A percentile compares a stretch with the other conserved stretches of the same genome.
phyloP scores from a whole-genome alignment of 192 early-diverging fungal species.

The Coemansia sp. region DNA sequence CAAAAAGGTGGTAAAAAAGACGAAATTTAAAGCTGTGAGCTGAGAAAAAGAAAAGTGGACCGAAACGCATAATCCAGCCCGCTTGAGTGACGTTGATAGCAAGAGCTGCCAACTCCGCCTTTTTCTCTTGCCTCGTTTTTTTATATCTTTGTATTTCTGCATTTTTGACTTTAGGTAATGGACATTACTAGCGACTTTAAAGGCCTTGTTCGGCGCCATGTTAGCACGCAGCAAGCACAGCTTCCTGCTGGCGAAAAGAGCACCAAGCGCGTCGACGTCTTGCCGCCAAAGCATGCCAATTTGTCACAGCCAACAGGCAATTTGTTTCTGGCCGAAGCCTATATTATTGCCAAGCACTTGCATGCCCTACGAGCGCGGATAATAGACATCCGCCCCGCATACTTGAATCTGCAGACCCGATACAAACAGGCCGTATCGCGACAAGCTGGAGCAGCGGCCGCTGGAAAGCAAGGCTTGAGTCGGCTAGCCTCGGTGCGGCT shows the following conservation, averaged over 20 bases:
- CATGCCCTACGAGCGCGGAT: slow-evolving; percentile 53
- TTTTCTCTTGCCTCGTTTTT: not conserved
- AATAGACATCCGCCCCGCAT: slow-evolving; percentile 54
- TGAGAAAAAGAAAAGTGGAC: not conserved
- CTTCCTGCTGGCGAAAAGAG: slow-evolving; percentile 5
- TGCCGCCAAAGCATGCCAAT: slow-evolving; percentile 28
- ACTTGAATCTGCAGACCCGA: slow-evolving; percentile 47
- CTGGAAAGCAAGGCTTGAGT: not conserved
- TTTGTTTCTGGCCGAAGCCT: slow-evolving; percentile 58
- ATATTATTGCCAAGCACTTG: slow-evolving; percentile 59
- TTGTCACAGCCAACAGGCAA: slow-evolving; percentile 36
- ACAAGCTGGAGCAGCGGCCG: not conserved
- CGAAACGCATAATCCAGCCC: not conserved
- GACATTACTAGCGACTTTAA: slow-evolving; percentile 35
- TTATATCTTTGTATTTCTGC: not conserved
- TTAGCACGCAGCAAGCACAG: slow-evolving; percentile 4
- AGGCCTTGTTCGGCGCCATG: slow-evolving; percentile 11
- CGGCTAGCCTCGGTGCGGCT: slow-evolving; percentile 26
- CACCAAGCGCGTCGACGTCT: slow-evolving; percentile 22
- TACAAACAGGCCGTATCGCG: slow-evolving; percentile 2
- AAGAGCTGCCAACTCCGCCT: not conserved
- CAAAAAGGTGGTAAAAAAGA: not conserved
- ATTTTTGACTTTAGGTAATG: slow-evolving; percentile 10
- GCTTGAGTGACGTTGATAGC: not conserved
- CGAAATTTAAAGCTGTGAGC: not conserved